Evolutionary conservation across 768 basidiomycete species (phyloP), one percentile per base, ranked within the genome.

Genomic region (Serendipita sp.): DNA sequence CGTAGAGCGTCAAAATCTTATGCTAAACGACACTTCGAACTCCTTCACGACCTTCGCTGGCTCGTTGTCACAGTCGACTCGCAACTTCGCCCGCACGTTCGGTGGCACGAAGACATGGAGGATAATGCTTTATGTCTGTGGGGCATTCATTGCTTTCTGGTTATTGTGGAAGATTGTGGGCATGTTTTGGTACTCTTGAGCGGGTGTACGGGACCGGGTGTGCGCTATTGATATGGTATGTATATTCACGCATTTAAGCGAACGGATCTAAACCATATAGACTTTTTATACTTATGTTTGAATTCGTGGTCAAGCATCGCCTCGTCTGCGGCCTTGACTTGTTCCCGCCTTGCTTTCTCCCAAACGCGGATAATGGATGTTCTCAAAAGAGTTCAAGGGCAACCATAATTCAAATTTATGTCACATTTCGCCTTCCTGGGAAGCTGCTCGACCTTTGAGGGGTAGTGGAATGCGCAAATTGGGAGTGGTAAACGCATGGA

Each of bases 1-100:
- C 68, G 85, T 85, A 1, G 90, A 93, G 72, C 75, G 84, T 9
- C 90, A 92, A 74, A 91, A 92, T 68, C 69, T 80, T 2, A 80
- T 85, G 61, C 75, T 93, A 26, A 88, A 92, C 67, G 81, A 85
- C 42, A 83, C 88, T 86, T 77, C 79, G 26, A 80, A 88, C 69
- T 76, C 79, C 0, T 90, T 91, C 72, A 76, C 77, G 14, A 79
- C 81, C 2, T 85, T 91, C 65, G 81, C 80, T 28, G 72, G 75
- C 22, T 78, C 82, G 1, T 75, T 91, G 20, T 74, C 81, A 1
- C 81, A 86, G 64, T 83, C 88, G 0, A 83, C 85, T 4, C 78
- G 81, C 62, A 80, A 85, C 62, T 85, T 84, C 13, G 81, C 79
- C 16, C 82, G 86, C 63, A 86, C 85, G 0, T 90, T 90, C 66